Base-by-base conservation (phyloP, 768 basidiomycete genomes). In the Suillus fuscotomentosus region DNA sequence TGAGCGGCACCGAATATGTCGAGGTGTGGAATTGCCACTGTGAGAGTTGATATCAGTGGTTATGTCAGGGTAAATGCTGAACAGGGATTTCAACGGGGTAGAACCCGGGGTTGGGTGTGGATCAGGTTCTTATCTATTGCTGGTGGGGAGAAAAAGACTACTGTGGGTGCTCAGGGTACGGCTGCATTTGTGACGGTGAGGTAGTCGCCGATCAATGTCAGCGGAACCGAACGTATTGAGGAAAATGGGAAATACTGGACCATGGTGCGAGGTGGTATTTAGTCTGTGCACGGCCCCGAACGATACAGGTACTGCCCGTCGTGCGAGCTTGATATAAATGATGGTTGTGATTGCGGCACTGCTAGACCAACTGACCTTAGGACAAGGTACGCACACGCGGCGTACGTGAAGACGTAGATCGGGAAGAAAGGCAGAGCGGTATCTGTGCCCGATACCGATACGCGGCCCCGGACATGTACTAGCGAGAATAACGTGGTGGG, bases 31-130 rank as follows among this genome's bases (percentile, higher is more conserved):
- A 20, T 42, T 59, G 57, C 57, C 57, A 59, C 24, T 59, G 57
- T 59, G 57, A 42, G 57, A 59, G 57, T 59, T 42, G 24, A 41
- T 41, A 17, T 20, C 24, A 59, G 39, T 15, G 56, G 39, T 59
- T 13, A 24, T 59, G 57, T 59, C 57, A 59, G 57, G 57, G 17
- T 59, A 42, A 27, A 41, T 17, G 17, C 41, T 59, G 39, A 57
- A 9, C 56, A 57, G 38, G 57, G 57, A 20, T 42, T n/a, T 27
- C 11, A 20, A 20, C 5, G 41, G 17, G 57, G 39, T 5, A 42
- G 20, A 42, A 27, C 17, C 57, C 57, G 57, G 41, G 57, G 41
- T 59, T 11, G 31, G 20, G 8, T 2, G 27, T 5, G 50, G 22
- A 24, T 24, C 4, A 22, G 10, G 9, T 13, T 13, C 41, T 59